Conservation (phyloP, 495 filamentous ascomycete genomes). For the Lepidopterella palustris region DNA sequence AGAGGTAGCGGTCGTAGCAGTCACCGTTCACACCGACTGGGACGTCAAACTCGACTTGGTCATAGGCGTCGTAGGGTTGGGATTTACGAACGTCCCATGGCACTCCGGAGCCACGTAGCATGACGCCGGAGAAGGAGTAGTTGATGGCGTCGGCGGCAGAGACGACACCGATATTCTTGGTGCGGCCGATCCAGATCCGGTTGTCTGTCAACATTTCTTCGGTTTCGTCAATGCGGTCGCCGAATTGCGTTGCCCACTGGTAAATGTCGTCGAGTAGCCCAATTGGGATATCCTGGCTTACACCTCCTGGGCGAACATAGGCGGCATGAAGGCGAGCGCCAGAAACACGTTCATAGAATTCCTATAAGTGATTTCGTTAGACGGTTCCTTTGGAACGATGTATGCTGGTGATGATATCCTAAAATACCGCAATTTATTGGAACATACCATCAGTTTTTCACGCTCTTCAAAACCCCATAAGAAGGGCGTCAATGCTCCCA, state of each 20-base stretch:
- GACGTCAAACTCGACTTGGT: conserved; percentile 95
- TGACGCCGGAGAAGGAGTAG: conserved; percentile 92
- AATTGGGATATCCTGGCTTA: conserved; percentile 88
- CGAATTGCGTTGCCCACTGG: conserved; percentile 99
- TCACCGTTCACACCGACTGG: conserved; percentile 95
- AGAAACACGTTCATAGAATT: conserved; percentile 99
- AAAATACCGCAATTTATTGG: not conserved
- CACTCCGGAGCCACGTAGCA: conserved; percentile 95
- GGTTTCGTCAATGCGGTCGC: conserved; percentile 97
- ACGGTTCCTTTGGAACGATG: not conserved
- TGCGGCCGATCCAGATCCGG: conserved; percentile 95
- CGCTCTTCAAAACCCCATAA: conserved; percentile 99
- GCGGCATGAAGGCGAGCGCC: conserved; percentile 97
- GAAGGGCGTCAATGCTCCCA: conserved; percentile 96
- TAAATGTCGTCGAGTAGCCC: conserved; percentile 99
- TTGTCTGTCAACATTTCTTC: conserved; percentile 99
- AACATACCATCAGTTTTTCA: conserved; percentile 89
- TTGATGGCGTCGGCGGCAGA: conserved; percentile 87
- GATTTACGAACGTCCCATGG: conserved; percentile 97
- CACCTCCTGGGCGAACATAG: conserved; percentile 96
- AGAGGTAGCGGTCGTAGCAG: conserved; percentile 98
- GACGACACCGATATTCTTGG: conserved; percentile 86
- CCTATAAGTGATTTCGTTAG: conserved; percentile 38
- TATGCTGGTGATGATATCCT: not conserved
- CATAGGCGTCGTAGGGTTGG: conserved; percentile 95